Evolutionary conservation across 2,329 filamentous ascomycete species (phyloP).

Genomic region (Colletotrichum sp.): DNA sequence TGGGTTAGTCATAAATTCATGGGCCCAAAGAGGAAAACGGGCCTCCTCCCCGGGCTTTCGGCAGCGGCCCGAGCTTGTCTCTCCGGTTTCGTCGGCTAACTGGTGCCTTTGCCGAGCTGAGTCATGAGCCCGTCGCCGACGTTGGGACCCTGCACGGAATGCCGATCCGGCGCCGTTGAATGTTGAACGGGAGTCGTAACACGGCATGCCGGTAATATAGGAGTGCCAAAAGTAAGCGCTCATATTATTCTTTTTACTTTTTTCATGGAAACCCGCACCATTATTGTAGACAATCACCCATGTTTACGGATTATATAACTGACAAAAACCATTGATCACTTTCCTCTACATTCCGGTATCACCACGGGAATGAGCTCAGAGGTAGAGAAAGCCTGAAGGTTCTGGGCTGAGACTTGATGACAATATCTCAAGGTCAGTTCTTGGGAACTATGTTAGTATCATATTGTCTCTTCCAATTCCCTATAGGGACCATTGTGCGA

Average conservation of each 20-base stretch:
- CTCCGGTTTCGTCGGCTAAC: slow-evolving; percentile 20
- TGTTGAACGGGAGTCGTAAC: background rate
- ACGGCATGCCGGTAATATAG: background rate
- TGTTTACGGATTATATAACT: background rate
- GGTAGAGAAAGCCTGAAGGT: background rate
- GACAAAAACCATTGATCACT: background rate
- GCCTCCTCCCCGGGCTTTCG: background rate
- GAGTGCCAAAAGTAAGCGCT: background rate
- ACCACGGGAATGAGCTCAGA: too few species aligned
- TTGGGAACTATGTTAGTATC: background rate
- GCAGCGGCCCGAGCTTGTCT: slow-evolving; percentile 4
- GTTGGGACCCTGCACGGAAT: background rate
- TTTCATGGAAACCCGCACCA: background rate
- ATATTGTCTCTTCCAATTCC: background rate
- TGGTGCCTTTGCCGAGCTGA: slow-evolving; percentile 16
- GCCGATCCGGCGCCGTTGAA: background rate
- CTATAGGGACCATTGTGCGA: background rate
- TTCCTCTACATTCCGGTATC: background rate
- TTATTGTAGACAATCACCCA: background rate
- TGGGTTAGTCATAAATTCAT: background rate
- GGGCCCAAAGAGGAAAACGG: background rate
- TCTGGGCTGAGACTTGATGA: background rate
- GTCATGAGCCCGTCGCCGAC: background rate
- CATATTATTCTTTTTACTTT: background rate
- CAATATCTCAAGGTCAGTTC: background rate